Conservation (phyloP, 495 filamentous ascomycete species). For the Aspergillus indologenus region DNA sequence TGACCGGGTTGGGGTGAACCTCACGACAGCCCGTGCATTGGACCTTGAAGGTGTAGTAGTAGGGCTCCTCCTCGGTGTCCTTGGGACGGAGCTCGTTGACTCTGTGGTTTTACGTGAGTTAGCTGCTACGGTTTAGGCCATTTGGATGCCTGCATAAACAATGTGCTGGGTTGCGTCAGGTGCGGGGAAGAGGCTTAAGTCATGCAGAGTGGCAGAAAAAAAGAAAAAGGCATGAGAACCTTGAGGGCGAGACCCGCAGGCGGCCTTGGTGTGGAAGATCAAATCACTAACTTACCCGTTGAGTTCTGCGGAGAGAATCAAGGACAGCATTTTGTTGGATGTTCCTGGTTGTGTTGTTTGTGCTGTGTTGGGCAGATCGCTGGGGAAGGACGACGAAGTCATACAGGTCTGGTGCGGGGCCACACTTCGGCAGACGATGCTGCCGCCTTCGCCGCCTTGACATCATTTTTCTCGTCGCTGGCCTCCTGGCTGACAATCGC, state of each 20-base stretch:
- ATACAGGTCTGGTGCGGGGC: constrained; percentile 17
- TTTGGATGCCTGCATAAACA: constrained; percentile 3
- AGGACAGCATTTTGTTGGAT: constrained; percentile 63
- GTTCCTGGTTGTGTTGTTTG: background rate
- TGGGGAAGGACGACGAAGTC: constrained; percentile 5
- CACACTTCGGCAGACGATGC: background rate
- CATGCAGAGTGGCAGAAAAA: background rate
- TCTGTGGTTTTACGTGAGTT: constrained; percentile 42
- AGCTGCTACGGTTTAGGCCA: background rate
- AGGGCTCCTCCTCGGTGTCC: constrained; percentile 75
- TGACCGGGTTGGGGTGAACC: constrained; percentile 81
- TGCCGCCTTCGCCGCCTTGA: background rate
- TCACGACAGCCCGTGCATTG: constrained; percentile 95
- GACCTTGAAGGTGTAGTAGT: constrained; percentile 95
- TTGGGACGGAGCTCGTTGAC: constrained; percentile 84
- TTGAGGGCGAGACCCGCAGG: background rate
- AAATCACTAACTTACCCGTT: constrained; percentile 68
- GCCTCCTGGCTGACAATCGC: constrained; percentile 7
- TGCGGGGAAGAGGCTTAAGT: constrained; percentile 14
- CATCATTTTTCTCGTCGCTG: background rate
- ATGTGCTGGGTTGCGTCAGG: constrained; percentile 14
- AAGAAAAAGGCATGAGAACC: background rate
- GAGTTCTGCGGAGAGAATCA: constrained; percentile 76
- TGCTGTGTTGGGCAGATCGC: constrained; percentile 9
- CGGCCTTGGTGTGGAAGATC: no score